phyloP scores from a whole-genome alignment of 2,329 filamentous ascomycete species.

The Calonectria pauciramosa region DNA sequence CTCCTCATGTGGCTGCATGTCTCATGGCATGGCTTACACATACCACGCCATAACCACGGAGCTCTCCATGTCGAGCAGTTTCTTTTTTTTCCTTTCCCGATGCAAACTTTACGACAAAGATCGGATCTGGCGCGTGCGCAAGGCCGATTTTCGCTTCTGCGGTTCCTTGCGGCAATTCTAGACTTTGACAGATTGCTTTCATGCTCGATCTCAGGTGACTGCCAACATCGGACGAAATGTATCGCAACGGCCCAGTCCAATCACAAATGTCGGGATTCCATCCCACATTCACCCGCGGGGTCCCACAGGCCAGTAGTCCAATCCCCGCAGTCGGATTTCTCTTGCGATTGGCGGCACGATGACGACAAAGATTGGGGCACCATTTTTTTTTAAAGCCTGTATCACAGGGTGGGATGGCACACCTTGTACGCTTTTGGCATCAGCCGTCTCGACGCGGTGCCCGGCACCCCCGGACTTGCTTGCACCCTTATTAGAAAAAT shows the following conservation, averaged over 20 bases:
- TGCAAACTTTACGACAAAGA: conserved; percentile 11
- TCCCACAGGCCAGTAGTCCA: conserved; percentile 16
- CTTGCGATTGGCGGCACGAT: conserved; percentile 25
- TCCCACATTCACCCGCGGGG: conserved; percentile 13
- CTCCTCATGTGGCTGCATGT: conserved; percentile 8
- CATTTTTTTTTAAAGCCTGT: neutral
- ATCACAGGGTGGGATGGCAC: neutral
- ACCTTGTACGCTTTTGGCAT: neutral
- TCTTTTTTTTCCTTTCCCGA: neutral
- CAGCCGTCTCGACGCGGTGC: neutral
- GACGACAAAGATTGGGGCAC: conserved; percentile 26
- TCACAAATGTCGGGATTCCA: conserved; percentile 18
- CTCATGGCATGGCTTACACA: conserved; percentile 8
- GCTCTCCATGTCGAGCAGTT: conserved; percentile 10
- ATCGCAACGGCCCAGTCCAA: conserved; percentile 22
- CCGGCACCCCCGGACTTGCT: conserved; percentile 6
- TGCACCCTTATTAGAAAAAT: neutral
- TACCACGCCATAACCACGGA: conserved; percentile 21
- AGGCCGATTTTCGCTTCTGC: conserved; percentile 11
- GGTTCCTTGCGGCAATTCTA: conserved; percentile 12
- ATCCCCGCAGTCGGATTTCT: conserved; percentile 31
- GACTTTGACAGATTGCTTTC: conserved; percentile 10
- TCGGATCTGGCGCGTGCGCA: conserved; percentile 17
- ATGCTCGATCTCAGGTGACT: conserved; percentile 21
- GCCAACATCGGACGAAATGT: conserved; percentile 15